Evolutionary conservation across 306 rosid genomes (phyloP).

Genomic region (Cercis canadensis): DNA sequence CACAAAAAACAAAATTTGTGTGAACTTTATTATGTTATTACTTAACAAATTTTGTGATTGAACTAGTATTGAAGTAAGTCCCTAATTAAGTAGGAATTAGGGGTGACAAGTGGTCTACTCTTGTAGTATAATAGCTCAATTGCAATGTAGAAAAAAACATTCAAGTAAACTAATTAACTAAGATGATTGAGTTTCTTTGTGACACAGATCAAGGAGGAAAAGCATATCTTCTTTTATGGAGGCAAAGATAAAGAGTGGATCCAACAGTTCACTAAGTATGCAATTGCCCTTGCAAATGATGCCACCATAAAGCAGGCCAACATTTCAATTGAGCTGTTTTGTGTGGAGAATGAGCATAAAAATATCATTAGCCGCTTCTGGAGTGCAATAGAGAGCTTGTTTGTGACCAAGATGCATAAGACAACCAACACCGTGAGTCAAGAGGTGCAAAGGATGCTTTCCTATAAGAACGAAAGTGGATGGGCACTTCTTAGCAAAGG

Average conservation of each 20-base stretch:
- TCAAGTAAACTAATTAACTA: too few species aligned
- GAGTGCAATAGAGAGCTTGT: conserved; percentile 59
- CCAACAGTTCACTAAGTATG: conserved; percentile 58
- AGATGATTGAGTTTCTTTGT: neutral
- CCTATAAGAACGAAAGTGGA: conserved; percentile 71
- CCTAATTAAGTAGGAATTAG: too few species aligned
- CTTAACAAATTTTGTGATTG: too few species aligned
- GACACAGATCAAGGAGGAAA: conserved; percentile 55
- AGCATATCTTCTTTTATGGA: conserved; percentile 66
- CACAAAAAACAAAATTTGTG: too few species aligned
- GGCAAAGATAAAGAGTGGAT: conserved; percentile 64
- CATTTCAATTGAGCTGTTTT: conserved; percentile 47
- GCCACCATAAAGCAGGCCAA: conserved; percentile 48
- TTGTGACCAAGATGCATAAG: conserved; percentile 51
- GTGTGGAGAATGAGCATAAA: conserved; percentile 51
- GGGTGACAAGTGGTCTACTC: too few species aligned
- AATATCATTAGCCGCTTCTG: conserved; percentile 43
- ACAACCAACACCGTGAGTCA: conserved; percentile 41
- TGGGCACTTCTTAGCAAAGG: conserved; percentile 73
- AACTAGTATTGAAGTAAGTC: too few species aligned
- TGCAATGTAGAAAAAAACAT: too few species aligned
- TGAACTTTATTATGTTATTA: too few species aligned
- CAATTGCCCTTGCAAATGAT: conserved; percentile 45
- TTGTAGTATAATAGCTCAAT: too few species aligned
- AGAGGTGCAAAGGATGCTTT: conserved; percentile 67